Base-by-base conservation (phyloP, 257 asterid species). In the Solanum bukasovii region DNA sequence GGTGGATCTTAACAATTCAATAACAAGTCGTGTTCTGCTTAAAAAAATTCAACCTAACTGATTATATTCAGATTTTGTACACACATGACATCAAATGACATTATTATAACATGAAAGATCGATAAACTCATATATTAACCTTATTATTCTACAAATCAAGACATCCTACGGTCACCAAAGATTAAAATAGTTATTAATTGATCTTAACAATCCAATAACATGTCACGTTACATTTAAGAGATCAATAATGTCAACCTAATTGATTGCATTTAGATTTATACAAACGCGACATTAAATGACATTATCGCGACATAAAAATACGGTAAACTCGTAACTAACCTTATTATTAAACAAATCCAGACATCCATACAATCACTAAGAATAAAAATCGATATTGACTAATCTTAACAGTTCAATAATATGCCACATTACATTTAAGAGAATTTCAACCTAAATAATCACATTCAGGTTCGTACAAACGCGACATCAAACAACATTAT, bases 311-410 rank as follows among this genome's bases (percentile, higher is more conserved):
- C 72, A 65, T 63, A 10, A n/a, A 10, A 65, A 3, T 18, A 0
- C 0, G 1, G 0, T 65, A 10, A 65, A 10, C 14, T 23, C 33
- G 11, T 9, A 23, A 2, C 2, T n/a, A 11, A 65, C 70, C 3
- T 61, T 23, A 23, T 61, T 61, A 23, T 61, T 61, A 23, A 21
- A 61, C 29, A 23, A 23, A 9, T 61, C 7, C 6, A 61, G 13
- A 61, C 70, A 68, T 13, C 4, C n/a, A 16, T 31, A 31, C n/a
- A 70, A 70, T 7, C 77, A 70, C 1, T 70, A 31, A 7, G 2
- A 33, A 65, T 11, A n/a, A 65, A 23, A 25, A 0, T 11, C 73
- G 0, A 3, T 16, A 9, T 16, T 31, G 38, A 0, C 13, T 1
- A 1, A 31, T 71, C 40, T 14, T 71, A 31, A 13, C n/a, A 70